Evolutionary conservation across 768 basidiomycete species (phyloP).

Genomic region (Dacryopinax spathularia): DNA sequence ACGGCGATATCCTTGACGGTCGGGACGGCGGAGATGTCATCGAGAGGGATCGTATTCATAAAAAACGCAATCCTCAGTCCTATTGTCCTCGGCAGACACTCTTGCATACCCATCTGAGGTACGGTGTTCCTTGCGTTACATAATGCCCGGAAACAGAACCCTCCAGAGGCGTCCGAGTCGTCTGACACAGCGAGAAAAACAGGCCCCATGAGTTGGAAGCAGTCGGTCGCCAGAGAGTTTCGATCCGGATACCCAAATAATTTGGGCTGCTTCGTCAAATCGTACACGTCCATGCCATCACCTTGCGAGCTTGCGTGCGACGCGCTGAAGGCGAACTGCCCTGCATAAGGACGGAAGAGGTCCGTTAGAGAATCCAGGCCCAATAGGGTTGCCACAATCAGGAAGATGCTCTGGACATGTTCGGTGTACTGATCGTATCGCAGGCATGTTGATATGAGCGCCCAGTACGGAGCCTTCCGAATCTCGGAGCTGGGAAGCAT

Average conservation of each 20-base stretch:
- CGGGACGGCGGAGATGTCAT: background rate
- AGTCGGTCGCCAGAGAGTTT: background rate
- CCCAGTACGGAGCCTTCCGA: slow-evolving; percentile 74
- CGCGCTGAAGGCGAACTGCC: slow-evolving; percentile 40
- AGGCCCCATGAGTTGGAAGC: background rate
- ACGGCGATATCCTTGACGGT: background rate
- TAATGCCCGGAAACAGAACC: background rate
- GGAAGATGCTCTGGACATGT: slow-evolving; percentile 33
- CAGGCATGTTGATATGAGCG: slow-evolving; percentile 59
- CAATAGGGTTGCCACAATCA: slow-evolving; percentile 48
- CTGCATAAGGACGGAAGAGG: slow-evolving; percentile 66
- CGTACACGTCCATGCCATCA: background rate
- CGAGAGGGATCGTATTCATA: background rate
- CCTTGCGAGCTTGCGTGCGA: background rate
- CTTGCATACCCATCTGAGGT: background rate
- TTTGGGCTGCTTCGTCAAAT: background rate
- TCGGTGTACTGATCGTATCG: slow-evolving; percentile 24
- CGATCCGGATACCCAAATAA: background rate
- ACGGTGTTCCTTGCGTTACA: background rate
- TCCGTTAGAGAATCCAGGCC: slow-evolving; percentile 45
- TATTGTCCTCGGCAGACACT: background rate
- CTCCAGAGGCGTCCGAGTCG: background rate
- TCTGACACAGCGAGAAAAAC: background rate
- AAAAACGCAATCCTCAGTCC: background rate
- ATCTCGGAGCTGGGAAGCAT: slow-evolving; percentile 65